Base-by-base conservation (phyloP, 1,284 basidiomycete genomes). In the Irpex rosettiformis region DNA sequence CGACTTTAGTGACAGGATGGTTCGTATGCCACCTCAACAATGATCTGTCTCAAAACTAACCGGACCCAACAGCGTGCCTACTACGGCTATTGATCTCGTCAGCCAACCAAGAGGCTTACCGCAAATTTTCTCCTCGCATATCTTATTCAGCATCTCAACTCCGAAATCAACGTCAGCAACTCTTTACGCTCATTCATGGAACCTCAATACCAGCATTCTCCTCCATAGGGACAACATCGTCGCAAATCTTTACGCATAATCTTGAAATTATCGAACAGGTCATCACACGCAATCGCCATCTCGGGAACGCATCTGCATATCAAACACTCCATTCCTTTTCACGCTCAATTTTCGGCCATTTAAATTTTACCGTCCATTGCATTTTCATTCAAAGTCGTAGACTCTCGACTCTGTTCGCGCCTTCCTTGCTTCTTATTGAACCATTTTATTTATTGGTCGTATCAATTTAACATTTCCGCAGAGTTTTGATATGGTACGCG, bases 1-100 rank as follows among this genome's bases (percentile, higher is more conserved):
- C 48, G 18, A 13, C 27, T 51, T 16, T 58, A 82, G 79, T 63
- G 79, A 81, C 62, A 76, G 80, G 68, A 85, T 83, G 79, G 75
- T 79, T 61, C 52, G 70, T 40, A 11, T 27, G 24, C 16, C 18
- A 43, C 8, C 43, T 7, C 22, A 27, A 13, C 16, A 16, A 49
- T 16, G 13, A 30, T 13, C 11, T 18, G 7, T 22, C 2, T 52
- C n/a, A 29, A 8, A 22, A 54, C 65, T 68, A 57, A 61, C 55
- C 2, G 53, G 30, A 60, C 45, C 60, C 64, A 59, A 51, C 43
- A 60, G 77, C 77, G 77, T 62, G 77, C 77, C 62, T 79, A 79
- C 66, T 78, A 79, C 59, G 77, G 77, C 60, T 78, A 78, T 64
- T 78, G 63, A 71, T 55, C 51, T 24, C 49, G 33, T 56, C 45